Evolutionary conservation across 257 asterid species (phyloP), one percentile per base, ranked within the genome.

Genomic region (Coffea canephora): DNA sequence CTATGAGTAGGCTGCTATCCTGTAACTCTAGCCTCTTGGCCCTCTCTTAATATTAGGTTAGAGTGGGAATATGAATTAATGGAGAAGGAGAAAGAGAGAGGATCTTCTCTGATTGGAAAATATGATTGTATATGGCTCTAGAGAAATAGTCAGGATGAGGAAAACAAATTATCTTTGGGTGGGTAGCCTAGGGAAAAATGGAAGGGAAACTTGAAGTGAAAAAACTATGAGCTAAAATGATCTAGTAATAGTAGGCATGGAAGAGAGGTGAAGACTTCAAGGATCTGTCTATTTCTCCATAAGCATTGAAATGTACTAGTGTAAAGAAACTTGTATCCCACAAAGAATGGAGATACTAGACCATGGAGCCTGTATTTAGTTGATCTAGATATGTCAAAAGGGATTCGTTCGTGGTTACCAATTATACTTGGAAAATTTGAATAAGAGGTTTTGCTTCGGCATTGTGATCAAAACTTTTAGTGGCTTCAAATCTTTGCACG

Each of bases 41-140:
- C 34, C 34, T 31, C 34, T 31, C 34, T 31, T 31, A 31, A 31
- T 31, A 31, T 31, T 31, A 31, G 34, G 34, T 31, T 31, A 31
- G 34, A 31, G 34, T 31, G 34, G 34, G 34, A 31, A 31, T 31
- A 31, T 31, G 34, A 31, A 31, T 31, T 31, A 31, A 31, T 31
- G 34, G 34, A 31, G 34, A 31, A 31, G 34, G 34, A 31, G 34
- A 31, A 31, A 31, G 34, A 31, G 34, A 31, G 34, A 31, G 34
- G 34, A 31, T 43, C 31, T 72, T 41, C 21, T 25, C 69, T 69
- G 16, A 36, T 54, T 69, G 18, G 34, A 11, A 50, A 50, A 49
- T 36, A 55, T 78, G 48, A 39, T 75, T 71, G 72, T 59, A 62
- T 57, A n/a, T 45, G 16, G 19, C 75, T 18, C 59, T 67, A 11